Evolutionary conservation across 768 basidiomycete species (phyloP).

Genomic region (Termitomyces eurrhizus): DNA sequence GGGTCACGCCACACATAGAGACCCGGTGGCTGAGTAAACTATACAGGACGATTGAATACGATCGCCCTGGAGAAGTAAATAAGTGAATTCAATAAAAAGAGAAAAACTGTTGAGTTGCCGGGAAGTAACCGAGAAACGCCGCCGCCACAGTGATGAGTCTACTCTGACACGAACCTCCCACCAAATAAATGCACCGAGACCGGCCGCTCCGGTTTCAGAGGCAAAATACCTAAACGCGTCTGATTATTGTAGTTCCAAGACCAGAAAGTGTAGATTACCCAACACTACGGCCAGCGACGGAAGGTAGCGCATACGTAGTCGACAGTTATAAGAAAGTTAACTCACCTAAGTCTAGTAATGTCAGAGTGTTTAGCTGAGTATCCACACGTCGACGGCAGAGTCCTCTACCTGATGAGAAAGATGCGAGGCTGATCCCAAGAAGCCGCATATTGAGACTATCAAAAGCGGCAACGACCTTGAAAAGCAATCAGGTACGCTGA

Average conservation of each 20-base stretch:
- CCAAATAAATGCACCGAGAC: conserved; percentile 92
- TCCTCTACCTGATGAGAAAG: conserved; percentile 73
- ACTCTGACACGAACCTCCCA: conserved; percentile 94
- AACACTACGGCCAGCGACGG: conserved; percentile 74
- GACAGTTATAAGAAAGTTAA: conserved; percentile 94
- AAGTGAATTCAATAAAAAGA: no score
- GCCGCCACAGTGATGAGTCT: no score
- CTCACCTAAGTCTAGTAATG: conserved; percentile 78
- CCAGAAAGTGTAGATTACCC: conserved; percentile 42
- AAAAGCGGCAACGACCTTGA: conserved; percentile 74
- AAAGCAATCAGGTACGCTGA: not conserved
- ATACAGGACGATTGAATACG: no score
- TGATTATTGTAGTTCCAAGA: not conserved
- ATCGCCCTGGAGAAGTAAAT: no score
- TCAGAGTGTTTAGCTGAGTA: not conserved
- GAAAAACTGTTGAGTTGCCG: no score
- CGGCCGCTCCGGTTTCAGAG: conserved; percentile 91
- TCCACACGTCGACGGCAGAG: not conserved
- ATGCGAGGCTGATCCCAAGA: conserved; percentile 74
- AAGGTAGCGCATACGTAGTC: conserved; percentile 65
- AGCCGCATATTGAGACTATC: conserved; percentile 64
- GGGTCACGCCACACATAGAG: no score
- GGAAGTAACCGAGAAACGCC: no score
- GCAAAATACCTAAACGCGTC: conserved; percentile 74
- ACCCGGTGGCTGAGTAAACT: no score